Evolutionary conservation across 108 stramenopile genomes (phyloP).

Genomic region (Pseudonitzschia multistriata): DNA sequence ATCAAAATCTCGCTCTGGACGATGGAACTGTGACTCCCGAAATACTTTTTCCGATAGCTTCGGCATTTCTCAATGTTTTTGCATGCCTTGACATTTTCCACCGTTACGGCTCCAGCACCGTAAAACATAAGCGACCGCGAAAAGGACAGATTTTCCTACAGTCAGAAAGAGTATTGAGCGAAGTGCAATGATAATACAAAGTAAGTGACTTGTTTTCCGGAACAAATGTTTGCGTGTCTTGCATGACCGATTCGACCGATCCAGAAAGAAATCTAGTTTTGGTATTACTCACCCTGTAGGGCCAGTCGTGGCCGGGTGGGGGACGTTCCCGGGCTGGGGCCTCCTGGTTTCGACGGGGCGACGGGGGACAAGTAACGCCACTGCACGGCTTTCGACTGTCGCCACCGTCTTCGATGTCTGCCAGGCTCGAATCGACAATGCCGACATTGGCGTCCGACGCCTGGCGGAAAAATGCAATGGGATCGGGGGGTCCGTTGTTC

Average conservation of each 20-base stretch:
- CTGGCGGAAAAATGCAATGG: constrained; percentile 42
- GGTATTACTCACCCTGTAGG: constrained; percentile 28
- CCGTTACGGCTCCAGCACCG: constrained; percentile 76
- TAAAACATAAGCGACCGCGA: constrained; percentile 87
- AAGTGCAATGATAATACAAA: background rate
- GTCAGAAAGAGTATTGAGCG: background rate
- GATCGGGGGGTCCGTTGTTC: constrained; percentile 43
- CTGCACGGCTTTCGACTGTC: constrained; percentile 1
- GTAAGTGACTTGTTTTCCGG: background rate
- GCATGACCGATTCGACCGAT: too few species aligned
- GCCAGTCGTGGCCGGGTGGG: constrained; percentile 43
- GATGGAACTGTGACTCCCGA: constrained; percentile 41
- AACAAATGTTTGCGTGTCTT: too few species aligned
- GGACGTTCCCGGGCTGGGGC: constrained; percentile 85
- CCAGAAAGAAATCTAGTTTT: too few species aligned
- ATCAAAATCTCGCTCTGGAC: constrained; percentile 17
- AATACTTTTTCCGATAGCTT: constrained; percentile 72
- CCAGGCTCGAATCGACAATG: constrained; percentile 18
- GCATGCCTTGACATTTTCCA: constrained; percentile 77
- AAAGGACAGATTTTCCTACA: constrained; percentile 73
- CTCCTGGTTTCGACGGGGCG: constrained; percentile 36
- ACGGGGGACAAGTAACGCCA: background rate
- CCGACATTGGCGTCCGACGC: constrained; percentile 13
- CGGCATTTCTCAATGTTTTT: constrained; percentile 65
- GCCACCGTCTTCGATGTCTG: constrained; percentile 21